These are phyloP conservation scores for Ascomycota sp. DNA, from an alignment of 2,329 filamentous ascomycete species.

Conservation along the genomic window DNA sequence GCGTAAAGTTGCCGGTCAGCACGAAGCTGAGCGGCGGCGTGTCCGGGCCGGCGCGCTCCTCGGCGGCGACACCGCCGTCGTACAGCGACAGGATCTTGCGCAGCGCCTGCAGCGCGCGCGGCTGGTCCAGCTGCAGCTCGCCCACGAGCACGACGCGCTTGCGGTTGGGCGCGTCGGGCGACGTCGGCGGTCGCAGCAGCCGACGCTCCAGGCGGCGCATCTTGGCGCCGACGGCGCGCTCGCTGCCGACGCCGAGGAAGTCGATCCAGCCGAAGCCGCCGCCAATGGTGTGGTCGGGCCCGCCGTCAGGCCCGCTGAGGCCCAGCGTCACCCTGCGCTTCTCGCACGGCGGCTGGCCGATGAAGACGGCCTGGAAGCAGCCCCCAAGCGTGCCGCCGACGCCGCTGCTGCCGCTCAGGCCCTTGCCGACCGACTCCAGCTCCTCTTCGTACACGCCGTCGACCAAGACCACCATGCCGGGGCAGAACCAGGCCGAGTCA, in stretches of 20 bases:
- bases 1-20: slow-evolving; percentile 64
- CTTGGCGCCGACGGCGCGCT: slow-evolving; percentile 56
- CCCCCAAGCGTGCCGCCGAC: slow-evolving; percentile 84
- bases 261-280: slow-evolving; percentile 93
- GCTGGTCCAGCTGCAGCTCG: slow-evolving; percentile 69
- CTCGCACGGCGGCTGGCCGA: slow-evolving; percentile 81
- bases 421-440: slow-evolving; percentile 44
- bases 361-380: slow-evolving; percentile 70
- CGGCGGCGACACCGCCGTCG: slow-evolving; percentile 36
- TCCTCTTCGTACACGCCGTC: slow-evolving; percentile 96
- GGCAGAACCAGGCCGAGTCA: slow-evolving; percentile 75
- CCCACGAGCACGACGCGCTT: slow-evolving; percentile 52
- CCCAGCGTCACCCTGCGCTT: slow-evolving; percentile 60
- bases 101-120: slow-evolving; percentile 58
- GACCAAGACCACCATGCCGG: slow-evolving; percentile 86
- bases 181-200: slow-evolving; percentile 27
- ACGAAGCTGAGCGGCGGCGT: slow-evolving; percentile 58
- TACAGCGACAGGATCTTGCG: slow-evolving; percentile 59
- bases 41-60: slow-evolving; percentile 31
- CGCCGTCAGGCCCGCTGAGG: slow-evolving; percentile 35
- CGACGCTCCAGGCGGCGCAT: slow-evolving; percentile 65
- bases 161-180: slow-evolving; percentile 16
- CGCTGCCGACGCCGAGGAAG: slow-evolving; percentile 77
- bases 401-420: slow-evolving; percentile 53
- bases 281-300: slow-evolving; percentile 38